phyloP scores from a whole-genome alignment of 2,329 filamentous ascomycete species.

The Arachnopeziza araneosa region DNA sequence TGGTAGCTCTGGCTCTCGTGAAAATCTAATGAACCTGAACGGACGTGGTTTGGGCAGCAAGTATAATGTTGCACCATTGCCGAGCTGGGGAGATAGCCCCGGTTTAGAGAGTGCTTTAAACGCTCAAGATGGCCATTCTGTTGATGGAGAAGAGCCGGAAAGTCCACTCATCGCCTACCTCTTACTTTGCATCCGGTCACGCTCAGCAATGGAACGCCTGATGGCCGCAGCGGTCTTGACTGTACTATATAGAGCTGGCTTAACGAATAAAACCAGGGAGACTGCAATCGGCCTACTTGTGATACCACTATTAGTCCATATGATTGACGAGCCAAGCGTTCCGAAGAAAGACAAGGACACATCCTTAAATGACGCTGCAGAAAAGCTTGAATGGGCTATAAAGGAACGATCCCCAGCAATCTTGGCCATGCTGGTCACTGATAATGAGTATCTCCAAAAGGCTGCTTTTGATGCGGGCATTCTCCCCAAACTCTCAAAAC shows the following conservation, averaged over 20 bases:
- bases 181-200: slow-evolving; percentile 55
- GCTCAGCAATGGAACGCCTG: slow-evolving; percentile 53
- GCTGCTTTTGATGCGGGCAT: slow-evolving; percentile 68
- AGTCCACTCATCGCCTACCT: slow-evolving; percentile 70
- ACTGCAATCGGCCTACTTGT: slow-evolving; percentile 60
- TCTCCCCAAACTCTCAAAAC: slow-evolving; percentile 55
- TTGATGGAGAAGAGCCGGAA: slow-evolving; percentile 54
- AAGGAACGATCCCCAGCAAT: slow-evolving; percentile 69
- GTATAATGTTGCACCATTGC: slow-evolving; percentile 14
- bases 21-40: slow-evolving; percentile 28
- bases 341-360: slow-evolving; percentile 36
- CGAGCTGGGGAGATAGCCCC: slow-evolving; percentile 18
- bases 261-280: slow-evolving; percentile 60
- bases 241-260: slow-evolving; percentile 61
- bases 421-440: slow-evolving; percentile 71
- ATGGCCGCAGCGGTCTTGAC: slow-evolving; percentile 66
- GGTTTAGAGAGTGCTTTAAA: slow-evolving; percentile 10
- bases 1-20: slow-evolving; percentile 38
- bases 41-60: slow-evolving; percentile 18
- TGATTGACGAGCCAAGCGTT: slow-evolving; percentile 51
- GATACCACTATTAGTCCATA: slow-evolving; percentile 62
- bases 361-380: slow-evolving; percentile 32
- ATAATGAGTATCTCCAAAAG: slow-evolving; percentile 74
- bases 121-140: slow-evolving; percentile 26
- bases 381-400: slow-evolving; percentile 44